A percentile compares a stretch with the other conserved stretches of the same genome.
Conservation (phyloP, 2,329 filamentous ascomycete genomes). For the Xylaria sp. region DNA sequence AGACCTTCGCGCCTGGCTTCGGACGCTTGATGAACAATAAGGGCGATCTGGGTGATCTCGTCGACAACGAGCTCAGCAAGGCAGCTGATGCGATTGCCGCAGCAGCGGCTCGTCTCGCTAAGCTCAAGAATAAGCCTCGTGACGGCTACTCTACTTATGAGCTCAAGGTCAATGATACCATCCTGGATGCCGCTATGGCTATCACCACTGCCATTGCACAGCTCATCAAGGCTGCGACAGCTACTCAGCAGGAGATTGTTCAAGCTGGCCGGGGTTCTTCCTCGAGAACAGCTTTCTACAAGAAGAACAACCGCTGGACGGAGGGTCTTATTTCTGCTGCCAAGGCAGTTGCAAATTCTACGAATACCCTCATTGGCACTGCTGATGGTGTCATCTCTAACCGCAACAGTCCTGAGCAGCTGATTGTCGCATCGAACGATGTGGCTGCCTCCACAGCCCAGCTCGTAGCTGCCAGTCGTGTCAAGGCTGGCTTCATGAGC, state of each 20-base stretch:
- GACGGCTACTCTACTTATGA: slow-evolving; percentile 96
- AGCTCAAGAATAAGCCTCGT: slow-evolving; percentile 92
- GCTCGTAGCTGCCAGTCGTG: slow-evolving; percentile 87
- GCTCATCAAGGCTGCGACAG: slow-evolving; percentile 90
- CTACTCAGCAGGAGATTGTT: slow-evolving; percentile 93
- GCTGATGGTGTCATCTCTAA: slow-evolving; percentile 91
- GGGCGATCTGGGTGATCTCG: slow-evolving; percentile 87
- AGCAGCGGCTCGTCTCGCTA: slow-evolving; percentile 80
- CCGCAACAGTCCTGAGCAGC: slow-evolving; percentile 89
- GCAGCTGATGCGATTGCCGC: slow-evolving; percentile 94
- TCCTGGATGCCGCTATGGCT: slow-evolving; percentile 85
- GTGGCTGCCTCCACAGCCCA: slow-evolving; percentile 95
- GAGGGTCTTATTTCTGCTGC: slow-evolving; percentile 95
- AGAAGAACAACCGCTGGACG: slow-evolving; percentile 99
- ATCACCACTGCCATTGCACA: slow-evolving; percentile 91
- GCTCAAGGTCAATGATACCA: slow-evolving; percentile 90
- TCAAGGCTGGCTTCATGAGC: slow-evolving; percentile 98
- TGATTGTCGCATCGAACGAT: slow-evolving; percentile 96
- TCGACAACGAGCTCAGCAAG: slow-evolving; percentile 86
- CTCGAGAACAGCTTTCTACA: slow-evolving; percentile 92
- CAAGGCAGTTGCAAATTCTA: slow-evolving; percentile 89
- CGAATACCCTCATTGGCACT: slow-evolving; percentile 95
- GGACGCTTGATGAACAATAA: slow-evolving; percentile 70
- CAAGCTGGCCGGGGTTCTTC: slow-evolving; percentile 83
- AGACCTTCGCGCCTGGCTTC: slow-evolving; percentile 83